A percentile compares a stretch with the other conserved stretches of the same genome.
phyloP scores from a whole-genome alignment of 2,329 filamentous ascomycete species.

The Alternaria burnsii region DNA sequence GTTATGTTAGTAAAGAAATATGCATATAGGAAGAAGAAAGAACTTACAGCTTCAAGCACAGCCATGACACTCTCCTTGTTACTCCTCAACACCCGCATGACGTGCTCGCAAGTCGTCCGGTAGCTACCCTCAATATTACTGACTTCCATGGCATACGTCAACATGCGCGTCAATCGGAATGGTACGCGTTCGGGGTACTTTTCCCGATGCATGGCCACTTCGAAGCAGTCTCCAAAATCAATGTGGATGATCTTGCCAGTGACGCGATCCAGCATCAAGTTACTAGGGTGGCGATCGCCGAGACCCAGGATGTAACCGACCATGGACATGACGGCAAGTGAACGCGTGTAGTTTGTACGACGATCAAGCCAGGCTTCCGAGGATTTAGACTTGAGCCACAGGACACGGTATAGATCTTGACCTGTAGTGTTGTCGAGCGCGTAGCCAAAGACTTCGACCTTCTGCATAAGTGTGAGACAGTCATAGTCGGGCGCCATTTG shows the following conservation, averaged over 20 bases:
- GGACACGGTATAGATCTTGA: constrained; percentile 94
- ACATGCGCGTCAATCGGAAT: constrained; percentile 97
- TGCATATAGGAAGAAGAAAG: neutral
- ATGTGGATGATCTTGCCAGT: constrained; percentile 99
- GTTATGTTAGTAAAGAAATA: constrained; percentile 12
- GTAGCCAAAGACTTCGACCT: constrained; percentile 99
- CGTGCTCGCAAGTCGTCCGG: constrained; percentile 96
- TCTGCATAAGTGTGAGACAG: constrained; percentile 98
- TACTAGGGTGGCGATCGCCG: constrained; percentile 95
- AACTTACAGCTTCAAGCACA: constrained; percentile 91
- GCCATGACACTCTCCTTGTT: constrained; percentile 99
- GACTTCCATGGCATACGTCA: constrained; percentile 99
- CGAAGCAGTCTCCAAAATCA: constrained; percentile 99
- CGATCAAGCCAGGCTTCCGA: constrained; percentile 98
- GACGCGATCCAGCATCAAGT: constrained; percentile 94
- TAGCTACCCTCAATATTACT: constrained; percentile 99
- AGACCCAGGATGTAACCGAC: constrained; percentile 99
- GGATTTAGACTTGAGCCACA: constrained; percentile 99
- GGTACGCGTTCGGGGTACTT: constrained; percentile 98
- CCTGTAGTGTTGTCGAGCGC: constrained; percentile 99
- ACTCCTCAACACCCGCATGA: constrained; percentile 94
- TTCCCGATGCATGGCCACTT: constrained; percentile 98
- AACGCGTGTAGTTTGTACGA: constrained; percentile 98
- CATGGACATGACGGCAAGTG: constrained; percentile 99
- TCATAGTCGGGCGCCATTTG: constrained; percentile 99